Conservation (phyloP, 345 rosid species). For the Hypericum perforatum region DNA sequence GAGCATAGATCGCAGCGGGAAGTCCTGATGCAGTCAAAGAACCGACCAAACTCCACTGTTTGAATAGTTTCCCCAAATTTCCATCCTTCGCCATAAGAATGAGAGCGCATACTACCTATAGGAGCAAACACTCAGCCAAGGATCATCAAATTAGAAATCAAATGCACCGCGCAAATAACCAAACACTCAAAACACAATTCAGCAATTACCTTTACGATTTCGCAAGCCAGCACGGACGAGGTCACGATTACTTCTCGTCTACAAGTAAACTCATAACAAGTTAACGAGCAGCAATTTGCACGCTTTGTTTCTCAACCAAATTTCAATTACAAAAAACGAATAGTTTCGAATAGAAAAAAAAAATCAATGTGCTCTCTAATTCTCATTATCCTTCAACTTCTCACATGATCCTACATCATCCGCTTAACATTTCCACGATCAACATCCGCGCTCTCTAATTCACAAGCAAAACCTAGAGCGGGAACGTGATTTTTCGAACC, state of each 20-base stretch:
- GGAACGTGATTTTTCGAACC: not conserved
- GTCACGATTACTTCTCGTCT: slow-evolving; percentile 89
- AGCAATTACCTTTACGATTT: slow-evolving; percentile 62
- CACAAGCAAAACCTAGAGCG: not conserved
- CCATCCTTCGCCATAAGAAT: slow-evolving; percentile 83
- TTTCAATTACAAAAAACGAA: too few species aligned
- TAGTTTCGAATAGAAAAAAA: too few species aligned
- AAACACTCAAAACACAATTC: not conserved
- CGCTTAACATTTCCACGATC: too few species aligned
- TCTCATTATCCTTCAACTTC: too few species aligned
- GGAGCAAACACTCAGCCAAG: not conserved
- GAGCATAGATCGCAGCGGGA: slow-evolving; percentile 91
- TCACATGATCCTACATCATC: too few species aligned
- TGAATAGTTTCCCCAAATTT: slow-evolving; percentile 45
- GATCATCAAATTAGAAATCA: not conserved
- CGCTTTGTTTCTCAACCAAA: too few species aligned
- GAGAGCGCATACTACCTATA: slow-evolving; percentile 65
- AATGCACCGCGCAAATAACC: not conserved
- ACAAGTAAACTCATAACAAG: slow-evolving; percentile 12
- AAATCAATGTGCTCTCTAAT: too few species aligned
- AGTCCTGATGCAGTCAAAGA: slow-evolving; percentile 96
- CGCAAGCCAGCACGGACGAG: slow-evolving; percentile 80
- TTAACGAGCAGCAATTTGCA: slow-evolving; percentile 7
- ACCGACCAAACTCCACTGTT: slow-evolving; percentile 74
- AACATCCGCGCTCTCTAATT: too few species aligned